phyloP scores from a whole-genome alignment of 768 basidiomycete genomes.

The Stropharia rugosoannulata region DNA sequence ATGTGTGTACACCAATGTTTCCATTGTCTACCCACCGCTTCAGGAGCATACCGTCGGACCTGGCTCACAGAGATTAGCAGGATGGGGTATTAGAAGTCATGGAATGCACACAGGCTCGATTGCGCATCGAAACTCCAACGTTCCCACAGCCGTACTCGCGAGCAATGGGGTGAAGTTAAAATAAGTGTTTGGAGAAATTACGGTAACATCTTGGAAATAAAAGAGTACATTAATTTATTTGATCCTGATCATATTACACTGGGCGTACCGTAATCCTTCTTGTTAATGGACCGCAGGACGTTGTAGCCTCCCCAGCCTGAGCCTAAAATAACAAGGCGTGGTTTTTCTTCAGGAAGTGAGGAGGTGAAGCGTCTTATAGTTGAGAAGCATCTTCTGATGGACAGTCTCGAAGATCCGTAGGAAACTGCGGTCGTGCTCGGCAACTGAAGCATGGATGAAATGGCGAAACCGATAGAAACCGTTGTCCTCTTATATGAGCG shows the following conservation, averaged over 20 bases:
- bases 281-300: slow-evolving; percentile 63
- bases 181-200: slow-evolving; percentile 66
- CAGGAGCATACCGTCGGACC: slow-evolving; percentile 57
- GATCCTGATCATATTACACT: not conserved
- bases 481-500: too few species aligned
- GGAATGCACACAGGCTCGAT: slow-evolving; percentile 66
- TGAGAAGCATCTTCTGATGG: too few species aligned
- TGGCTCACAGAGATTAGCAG: slow-evolving; percentile 14
- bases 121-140: slow-evolving; percentile 78
- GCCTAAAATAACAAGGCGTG: slow-evolving; percentile 65
- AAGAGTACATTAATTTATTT: not conserved
- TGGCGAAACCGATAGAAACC: too few species aligned
- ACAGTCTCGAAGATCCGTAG: too few species aligned
- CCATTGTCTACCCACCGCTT: slow-evolving; percentile 40
- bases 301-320: slow-evolving; percentile 83
- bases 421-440: too few species aligned
- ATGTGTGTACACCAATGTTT: not conserved
- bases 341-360: slow-evolving; percentile 30
- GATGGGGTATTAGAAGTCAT: not conserved
- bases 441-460: too few species aligned
- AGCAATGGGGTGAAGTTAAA: slow-evolving; percentile 72
- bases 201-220: slow-evolving; percentile 50
- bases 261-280: slow-evolving; percentile 61
- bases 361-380: slow-evolving; percentile 36
- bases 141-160: slow-evolving; percentile 76